These are phyloP conservation scores for Phytopythium litorale DNA, from an alignment of 352 stramenopile genomes.

Conservation along the genomic window DNA sequence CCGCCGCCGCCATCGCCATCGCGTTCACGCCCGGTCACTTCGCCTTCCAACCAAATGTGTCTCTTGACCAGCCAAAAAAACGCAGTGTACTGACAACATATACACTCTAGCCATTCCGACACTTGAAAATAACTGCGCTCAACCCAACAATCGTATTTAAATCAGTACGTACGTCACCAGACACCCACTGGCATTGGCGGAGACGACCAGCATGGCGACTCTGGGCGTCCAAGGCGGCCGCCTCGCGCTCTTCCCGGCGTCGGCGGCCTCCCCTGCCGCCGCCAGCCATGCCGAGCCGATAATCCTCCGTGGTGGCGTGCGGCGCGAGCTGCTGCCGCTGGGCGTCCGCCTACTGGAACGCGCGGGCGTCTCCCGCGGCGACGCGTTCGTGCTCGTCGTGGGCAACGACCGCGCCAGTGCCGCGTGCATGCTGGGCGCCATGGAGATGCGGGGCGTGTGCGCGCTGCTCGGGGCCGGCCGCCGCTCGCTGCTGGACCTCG, in stretches of 20 bases:
- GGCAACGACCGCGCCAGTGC: slow-evolving; percentile 74
- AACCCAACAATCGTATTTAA: no score
- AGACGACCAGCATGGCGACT: slow-evolving; percentile 17
- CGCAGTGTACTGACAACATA: not conserved
- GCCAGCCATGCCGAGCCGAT: slow-evolving; percentile 15
- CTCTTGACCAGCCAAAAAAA: not conserved
- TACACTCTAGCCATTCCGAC: no score
- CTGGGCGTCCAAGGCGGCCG: slow-evolving; percentile 64
- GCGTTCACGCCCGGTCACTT: not conserved
- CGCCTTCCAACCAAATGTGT: not conserved
- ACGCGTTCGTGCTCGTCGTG: slow-evolving; percentile 66
- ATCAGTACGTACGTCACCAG: no score
- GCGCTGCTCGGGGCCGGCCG: slow-evolving; percentile 48
- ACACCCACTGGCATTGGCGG: no score
- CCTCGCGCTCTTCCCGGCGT: slow-evolving; percentile 42
- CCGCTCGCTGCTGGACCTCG: slow-evolving; percentile 37
- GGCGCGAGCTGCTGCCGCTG: slow-evolving; percentile 36
- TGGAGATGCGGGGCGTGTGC: slow-evolving; percentile 59
- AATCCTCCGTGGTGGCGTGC: slow-evolving; percentile 42
- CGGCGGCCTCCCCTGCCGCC: not conserved
- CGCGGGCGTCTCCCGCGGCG: slow-evolving; percentile 24
- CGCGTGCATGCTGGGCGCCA: slow-evolving; percentile 65
- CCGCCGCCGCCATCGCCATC: no score
- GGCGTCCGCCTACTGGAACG: slow-evolving; percentile 33
- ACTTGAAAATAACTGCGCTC: no score